These are phyloP conservation scores for Penicillium sumatraense DNA, from an alignment of 2,329 filamentous ascomycete species.

Conservation along the genomic window DNA sequence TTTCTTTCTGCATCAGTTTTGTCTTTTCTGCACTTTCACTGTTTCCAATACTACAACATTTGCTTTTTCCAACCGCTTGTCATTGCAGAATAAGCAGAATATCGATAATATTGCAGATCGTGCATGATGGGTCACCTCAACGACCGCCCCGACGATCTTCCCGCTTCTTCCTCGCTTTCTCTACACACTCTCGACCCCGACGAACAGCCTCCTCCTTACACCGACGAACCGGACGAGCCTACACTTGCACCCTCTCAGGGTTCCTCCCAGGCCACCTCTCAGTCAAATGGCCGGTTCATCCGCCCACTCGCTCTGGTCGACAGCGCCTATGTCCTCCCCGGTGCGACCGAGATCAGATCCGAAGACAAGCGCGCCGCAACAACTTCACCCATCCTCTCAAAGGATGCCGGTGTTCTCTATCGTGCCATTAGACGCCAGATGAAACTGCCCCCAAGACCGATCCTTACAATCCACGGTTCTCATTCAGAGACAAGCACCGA, in stretches of 20 bases:
- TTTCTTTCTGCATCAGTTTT: neutral
- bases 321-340: constrained; percentile 25
- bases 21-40: too few species aligned
- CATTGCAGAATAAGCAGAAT: too few species aligned
- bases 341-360: constrained; percentile 5
- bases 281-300: neutral
- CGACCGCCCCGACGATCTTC: constrained; percentile 12
- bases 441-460: constrained; percentile 24
- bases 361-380: constrained; percentile 15
- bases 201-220: constrained; percentile 28
- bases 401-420: constrained; percentile 18
- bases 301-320: constrained; percentile 21
- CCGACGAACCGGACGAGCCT: constrained; percentile 19
- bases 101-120: too few species aligned
- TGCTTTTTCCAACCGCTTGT: too few species aligned
- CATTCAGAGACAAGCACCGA: constrained; percentile 20
- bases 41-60: too few species aligned
- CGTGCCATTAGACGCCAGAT: constrained; percentile 21
- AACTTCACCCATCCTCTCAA: constrained; percentile 19
- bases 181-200: constrained; percentile 21
- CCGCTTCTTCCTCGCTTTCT: constrained; percentile 22
- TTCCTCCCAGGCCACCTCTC: neutral
- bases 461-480: constrained; percentile 20
- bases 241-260: neutral
- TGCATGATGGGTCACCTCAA: constrained; percentile 17